phyloP scores from a whole-genome alignment of 345 rosid species.

The Triadica sebifera region DNA sequence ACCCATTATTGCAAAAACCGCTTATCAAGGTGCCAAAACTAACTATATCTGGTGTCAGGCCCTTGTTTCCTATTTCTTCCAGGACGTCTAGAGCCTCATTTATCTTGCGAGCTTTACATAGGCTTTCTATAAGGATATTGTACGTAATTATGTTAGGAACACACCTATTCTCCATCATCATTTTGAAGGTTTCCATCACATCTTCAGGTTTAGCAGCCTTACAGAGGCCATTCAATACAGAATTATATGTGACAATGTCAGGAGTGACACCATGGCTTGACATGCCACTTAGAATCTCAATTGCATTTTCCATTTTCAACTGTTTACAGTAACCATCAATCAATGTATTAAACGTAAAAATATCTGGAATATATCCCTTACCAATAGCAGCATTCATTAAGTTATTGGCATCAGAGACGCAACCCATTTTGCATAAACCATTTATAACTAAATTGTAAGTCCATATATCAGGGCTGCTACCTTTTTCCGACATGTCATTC shows the following conservation, averaged over 20 bases:
- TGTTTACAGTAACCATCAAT: constrained; percentile 78
- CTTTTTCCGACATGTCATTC: constrained; percentile 63
- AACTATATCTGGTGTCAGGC: constrained; percentile 60
- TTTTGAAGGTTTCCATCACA: constrained; percentile 67
- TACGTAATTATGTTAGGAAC: constrained; percentile 73
- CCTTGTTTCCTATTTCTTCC: constrained; percentile 49
- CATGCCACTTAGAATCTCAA: constrained; percentile 68
- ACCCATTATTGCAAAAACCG: constrained; percentile 64
- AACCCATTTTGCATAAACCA: constrained; percentile 90
- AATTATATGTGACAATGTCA: constrained; percentile 82
- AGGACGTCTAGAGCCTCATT: constrained; percentile 67
- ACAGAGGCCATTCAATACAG: constrained; percentile 87
- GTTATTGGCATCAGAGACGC: constrained; percentile 70
- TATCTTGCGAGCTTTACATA: constrained; percentile 60
- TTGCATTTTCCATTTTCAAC: constrained; percentile 66
- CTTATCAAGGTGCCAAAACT: constrained; percentile 62
- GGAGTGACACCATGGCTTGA: constrained; percentile 61
- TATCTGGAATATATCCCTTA: constrained; percentile 72
- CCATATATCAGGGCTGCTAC: constrained; percentile 63
- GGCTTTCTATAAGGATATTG: constrained; percentile 81
- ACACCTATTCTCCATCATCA: constrained; percentile 66
- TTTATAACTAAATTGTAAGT: constrained; percentile 77
- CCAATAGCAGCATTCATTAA: constrained; percentile 61
- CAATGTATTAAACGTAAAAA: constrained; percentile 83
- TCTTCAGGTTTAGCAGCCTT: constrained; percentile 74